These are phyloP conservation scores for Cladosporium oxysporum DNA, from an alignment of 2,329 filamentous ascomycete species.

Conservation along the genomic window DNA sequence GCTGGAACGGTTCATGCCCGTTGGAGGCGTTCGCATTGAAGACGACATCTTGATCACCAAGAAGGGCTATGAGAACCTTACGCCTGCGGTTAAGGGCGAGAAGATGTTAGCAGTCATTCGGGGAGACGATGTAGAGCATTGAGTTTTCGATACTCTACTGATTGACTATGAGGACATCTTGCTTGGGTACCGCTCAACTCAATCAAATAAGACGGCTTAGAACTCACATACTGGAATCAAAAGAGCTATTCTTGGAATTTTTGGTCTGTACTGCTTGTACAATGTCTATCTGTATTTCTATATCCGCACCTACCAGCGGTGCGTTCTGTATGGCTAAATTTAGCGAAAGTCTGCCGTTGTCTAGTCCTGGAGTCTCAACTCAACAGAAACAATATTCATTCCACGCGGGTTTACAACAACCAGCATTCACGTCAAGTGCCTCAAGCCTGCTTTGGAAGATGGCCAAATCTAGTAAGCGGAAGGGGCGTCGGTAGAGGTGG, in stretches of 20 bases:
- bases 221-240: neutral
- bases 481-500: neutral
- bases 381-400: neutral
- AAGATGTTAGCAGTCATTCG: constrained; percentile 32
- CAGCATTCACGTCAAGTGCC: neutral
- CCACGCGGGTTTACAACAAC: neutral
- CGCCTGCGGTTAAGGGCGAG: constrained; percentile 65
- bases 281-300: neutral
- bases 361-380: neutral
- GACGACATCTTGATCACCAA: constrained; percentile 80
- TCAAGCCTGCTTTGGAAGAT: neutral
- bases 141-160: neutral
- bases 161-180: neutral
- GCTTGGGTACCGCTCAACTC: neutral
- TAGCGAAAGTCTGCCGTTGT: neutral
- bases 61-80: constrained; percentile 79
- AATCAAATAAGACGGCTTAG: neutral
- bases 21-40: constrained; percentile 91
- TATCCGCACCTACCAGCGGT: neutral
- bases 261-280: neutral
- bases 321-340: neutral
- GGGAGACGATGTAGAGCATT: neutral
- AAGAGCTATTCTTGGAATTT: neutral
- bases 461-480: neutral
- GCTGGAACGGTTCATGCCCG: constrained; percentile 68